A percentile compares a stretch with the other conserved stretches of the same genome.
These are phyloP conservation scores for Eimeria acervulina DNA, from an alignment of 169 alveolate genomes.

Conservation along the genomic window DNA sequence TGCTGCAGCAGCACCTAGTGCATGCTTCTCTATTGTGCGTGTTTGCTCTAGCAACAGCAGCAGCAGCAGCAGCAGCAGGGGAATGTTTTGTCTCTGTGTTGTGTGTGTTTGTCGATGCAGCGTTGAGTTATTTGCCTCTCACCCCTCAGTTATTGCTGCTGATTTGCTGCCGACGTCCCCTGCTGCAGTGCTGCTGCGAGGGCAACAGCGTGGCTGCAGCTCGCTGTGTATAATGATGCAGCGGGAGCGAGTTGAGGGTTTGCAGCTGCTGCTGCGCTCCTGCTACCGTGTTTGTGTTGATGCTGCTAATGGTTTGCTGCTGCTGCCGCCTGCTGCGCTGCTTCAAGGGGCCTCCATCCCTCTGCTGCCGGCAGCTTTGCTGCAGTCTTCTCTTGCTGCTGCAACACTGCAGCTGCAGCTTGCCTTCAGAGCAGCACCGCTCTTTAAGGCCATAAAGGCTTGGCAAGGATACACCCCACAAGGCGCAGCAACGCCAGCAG, in stretches of 20 bases:
- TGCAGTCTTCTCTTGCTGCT: background rate
- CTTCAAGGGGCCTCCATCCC: conserved; percentile 5
- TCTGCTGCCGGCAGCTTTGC: background rate
- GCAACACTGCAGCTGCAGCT: background rate
- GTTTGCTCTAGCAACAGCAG: background rate
- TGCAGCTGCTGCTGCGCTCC: background rate
- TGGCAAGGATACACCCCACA: conserved; percentile 24
- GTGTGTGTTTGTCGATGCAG: background rate
- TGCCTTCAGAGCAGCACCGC: conserved; percentile 20
- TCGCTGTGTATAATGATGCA: background rate
- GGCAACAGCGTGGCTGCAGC: conserved; percentile 33
- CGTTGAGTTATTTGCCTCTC: conserved; percentile 5
- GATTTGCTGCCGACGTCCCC: conserved; percentile 18
- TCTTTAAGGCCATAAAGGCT: background rate
- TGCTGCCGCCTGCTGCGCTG: too few species aligned
- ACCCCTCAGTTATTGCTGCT: conserved; percentile 55
- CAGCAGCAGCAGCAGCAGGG: background rate
- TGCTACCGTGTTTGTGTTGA: background rate
- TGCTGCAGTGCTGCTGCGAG: background rate
- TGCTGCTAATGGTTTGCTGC: background rate
- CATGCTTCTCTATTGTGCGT: background rate
- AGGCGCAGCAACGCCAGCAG: background rate
- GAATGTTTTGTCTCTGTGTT: background rate
- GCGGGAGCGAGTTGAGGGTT: background rate
- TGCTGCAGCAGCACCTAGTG: too few species aligned